Evolutionary conservation across 2,329 filamentous ascomycete species (phyloP), one percentile per base, ranked within the genome.

Genomic region (Colletotrichum sidae): DNA sequence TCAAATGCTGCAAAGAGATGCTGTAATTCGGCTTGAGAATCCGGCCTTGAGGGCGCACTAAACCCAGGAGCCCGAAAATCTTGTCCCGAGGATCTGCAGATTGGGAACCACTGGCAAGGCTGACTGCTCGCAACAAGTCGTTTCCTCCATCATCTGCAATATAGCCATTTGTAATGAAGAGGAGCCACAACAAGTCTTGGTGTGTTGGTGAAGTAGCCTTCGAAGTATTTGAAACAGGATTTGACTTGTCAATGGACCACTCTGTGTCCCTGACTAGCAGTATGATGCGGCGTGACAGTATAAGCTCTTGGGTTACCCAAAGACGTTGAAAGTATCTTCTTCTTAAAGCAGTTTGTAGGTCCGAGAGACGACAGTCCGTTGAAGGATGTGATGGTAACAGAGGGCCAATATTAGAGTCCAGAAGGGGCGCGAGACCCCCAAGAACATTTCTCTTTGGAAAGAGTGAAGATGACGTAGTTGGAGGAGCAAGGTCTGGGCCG

Each of bases 261-360:
- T 61, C 50, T 13, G 55, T 15, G 2, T 61, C 50, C 0, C 50
- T 51, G 6, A 61, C 9, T 1, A 42, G 42, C 7, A 61, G 41
- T 13, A 55, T 13, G 2, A 35, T 12, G 1, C 37, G 42, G 2
- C 3, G 33, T 8, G 58, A 41, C 0, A 61, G 50, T 4, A 61
- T 17, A 15, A 61, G 17, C 2, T 61, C 58, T 25, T 61, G 50
- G 6, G 50, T 37, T 2, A 61, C 50, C 58, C 58, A 61, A 4
- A 55, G 8, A 12, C 58, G 51, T 4, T 42, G n/a, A 9, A 55
- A 61, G 33, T 45, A 44, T 3, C 52, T 54, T 37, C 69, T 54
- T 33, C 39, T 9, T 1, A 46, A 8, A 2, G 25, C 3, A n/a
- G 25, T 25, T 2, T 25, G 25, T 25, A 25, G 25, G 25, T 25